Conservation (phyloP, 2,329 filamentous ascomycete genomes). For the Tolypocladium endophyticum region DNA sequence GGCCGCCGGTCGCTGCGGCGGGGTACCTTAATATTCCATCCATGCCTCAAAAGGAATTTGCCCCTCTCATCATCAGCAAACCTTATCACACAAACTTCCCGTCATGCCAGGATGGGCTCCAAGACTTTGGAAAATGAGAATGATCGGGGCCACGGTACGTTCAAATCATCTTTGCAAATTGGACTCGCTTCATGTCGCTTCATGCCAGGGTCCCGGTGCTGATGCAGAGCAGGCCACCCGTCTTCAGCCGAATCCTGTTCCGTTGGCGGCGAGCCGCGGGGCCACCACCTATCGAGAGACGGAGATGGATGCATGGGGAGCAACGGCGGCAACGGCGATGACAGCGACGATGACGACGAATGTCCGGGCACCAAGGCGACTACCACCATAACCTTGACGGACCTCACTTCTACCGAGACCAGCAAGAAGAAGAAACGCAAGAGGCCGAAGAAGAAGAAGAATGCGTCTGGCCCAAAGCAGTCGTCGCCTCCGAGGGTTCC, state of each 20-base stretch:
- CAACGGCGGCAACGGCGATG: slow-evolving; percentile 15
- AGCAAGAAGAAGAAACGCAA: slow-evolving; percentile 15
- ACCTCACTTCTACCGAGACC: neutral
- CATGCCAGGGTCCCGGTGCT: slow-evolving; percentile 4
- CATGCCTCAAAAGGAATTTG: too few species aligned
- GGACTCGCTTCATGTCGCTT: neutral
- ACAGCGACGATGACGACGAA: slow-evolving; percentile 12
- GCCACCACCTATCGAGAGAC: slow-evolving; percentile 27
- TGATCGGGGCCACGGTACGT: slow-evolving; percentile 1
- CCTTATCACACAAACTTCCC: neutral
- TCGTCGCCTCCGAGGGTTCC: slow-evolving; percentile 22
- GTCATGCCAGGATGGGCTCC: slow-evolving; percentile 4
- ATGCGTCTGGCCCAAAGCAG: slow-evolving; percentile 12
- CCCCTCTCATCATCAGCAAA: neutral
- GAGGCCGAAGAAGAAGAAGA: slow-evolving; percentile 17
- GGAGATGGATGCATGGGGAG: slow-evolving; percentile 29
- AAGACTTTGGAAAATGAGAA: slow-evolving; percentile 5
- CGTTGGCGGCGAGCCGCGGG: slow-evolving; percentile 29
- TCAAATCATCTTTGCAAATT: neutral
- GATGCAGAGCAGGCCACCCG: slow-evolving; percentile 8
- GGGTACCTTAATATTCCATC: too few species aligned
- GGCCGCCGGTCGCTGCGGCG: too few species aligned
- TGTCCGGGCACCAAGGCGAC: slow-evolving; percentile 6
- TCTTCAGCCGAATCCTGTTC: slow-evolving; percentile 9
- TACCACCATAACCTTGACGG: slow-evolving; percentile 10